Base-by-base conservation (phyloP, 2,329 filamentous ascomycete species). In the Stromatinia cepivora region DNA sequence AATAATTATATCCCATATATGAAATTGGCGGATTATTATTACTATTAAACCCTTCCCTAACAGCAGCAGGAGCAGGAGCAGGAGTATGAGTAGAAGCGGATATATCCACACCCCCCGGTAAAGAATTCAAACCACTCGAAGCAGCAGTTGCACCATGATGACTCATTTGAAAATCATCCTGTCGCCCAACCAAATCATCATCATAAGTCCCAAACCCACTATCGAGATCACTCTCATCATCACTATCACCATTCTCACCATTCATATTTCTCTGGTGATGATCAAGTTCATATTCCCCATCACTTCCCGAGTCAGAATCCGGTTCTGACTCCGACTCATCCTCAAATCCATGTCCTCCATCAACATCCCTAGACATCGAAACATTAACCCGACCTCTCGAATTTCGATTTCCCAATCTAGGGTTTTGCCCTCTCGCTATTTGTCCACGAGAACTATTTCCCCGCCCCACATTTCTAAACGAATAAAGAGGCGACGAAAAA, bases 141-240 rank as follows among this genome's bases (percentile, higher is more conserved):
- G 1, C 25, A 4, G 13, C 22, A 57, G 20, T 13, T 15, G 22
- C 15, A 3, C 17, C 20, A 22, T 31, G 17, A 48, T 31, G 20
- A 11, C 6, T 15, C 8, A 10, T 28, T 6, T 64, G n/a, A 6
- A 28, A 25, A 28, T 64, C 46, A 11, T 50, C 34, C 11, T 42
- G 17, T 22, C 22, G 53, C 22, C 15, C 31, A 39, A 67, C 3
- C 10, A 59, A 50, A 67, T 67, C 64, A 11, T 58, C 42, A 25
- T 67, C 53, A 15, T 59, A 59, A 3, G 53, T 67, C 17, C 64
- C 64, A 7, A 66, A 59, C 25, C 53, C 64, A 22, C 53, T 28
- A 48, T 59, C 64, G 15, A 67, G n/a, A 50, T 67, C 64, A 28
- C 64, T 67, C 3, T 66, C 63, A 56, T 45, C 36, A 46, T 66